Base-by-base conservation (phyloP, 345 rosid species). In the Garcia nutans region DNA sequence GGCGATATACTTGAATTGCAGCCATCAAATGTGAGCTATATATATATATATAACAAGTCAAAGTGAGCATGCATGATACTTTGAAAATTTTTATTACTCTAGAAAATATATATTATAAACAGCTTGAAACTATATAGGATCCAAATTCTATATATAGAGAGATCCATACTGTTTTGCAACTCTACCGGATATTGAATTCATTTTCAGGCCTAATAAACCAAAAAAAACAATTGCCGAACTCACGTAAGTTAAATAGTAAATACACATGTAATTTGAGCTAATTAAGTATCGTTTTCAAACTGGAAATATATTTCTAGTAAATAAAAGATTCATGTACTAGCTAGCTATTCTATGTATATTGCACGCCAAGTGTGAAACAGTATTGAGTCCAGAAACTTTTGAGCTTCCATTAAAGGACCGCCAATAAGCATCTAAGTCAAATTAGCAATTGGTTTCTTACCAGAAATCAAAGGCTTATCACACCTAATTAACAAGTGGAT, bases 381-480 rank as follows among this genome's bases (percentile, higher is more conserved):
- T 79, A 37, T 37, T 37, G 17, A 47, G 19, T 54, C 54, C 60
- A 60, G 44, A 37, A 37, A 37, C 41, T 37, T 37, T 37, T 37
- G 41, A 37, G 41, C 41, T 37, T 37, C 41, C 41, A 37, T 76
- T 76, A 24, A 58, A 76, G 70, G 63, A 70, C 47, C 71, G 37
- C 37, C 37, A 23, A 16, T 33, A n/a, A n/a, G 22, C 50, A 67
- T 67, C 50, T 64, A 65, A 73, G 75, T 37, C 82, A 82, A 79
- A 76, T 57, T 16, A 70, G 12, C 11, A 20, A 58, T 24, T 84
- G 86, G 74, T 44, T 74, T 65, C 77, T 6, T 70, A 70, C 85
- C 85, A 74, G 84, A 84, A 81, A 37, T 37, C 6, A 3, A 77
- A 64, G 78, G 79, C 79, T 58, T 67, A 54, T 68, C 79, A 80